Conservation (phyloP, 1,139 yeast genomes). For the Blastobotrys buckinghamii region DNA sequence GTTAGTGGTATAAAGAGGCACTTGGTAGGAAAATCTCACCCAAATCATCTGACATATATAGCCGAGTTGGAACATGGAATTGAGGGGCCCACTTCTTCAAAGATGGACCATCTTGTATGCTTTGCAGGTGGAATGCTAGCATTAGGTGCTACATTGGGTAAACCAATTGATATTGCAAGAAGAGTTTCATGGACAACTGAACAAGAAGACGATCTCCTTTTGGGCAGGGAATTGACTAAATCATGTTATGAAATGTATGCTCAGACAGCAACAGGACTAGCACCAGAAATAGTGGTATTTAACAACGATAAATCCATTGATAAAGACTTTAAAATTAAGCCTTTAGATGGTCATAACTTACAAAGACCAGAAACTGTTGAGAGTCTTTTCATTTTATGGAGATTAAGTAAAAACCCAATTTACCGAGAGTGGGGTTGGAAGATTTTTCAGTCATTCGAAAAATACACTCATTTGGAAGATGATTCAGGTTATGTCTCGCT, state of each 20-base stretch:
- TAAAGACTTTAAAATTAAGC: slow-evolving; percentile 63
- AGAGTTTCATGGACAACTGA: slow-evolving; percentile 40
- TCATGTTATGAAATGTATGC: slow-evolving; percentile 85
- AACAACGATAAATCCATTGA: slow-evolving; percentile 40
- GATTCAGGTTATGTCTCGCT: slow-evolving; percentile 66
- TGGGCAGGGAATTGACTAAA: slow-evolving; percentile 71
- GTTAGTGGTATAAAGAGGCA: slow-evolving; percentile 68
- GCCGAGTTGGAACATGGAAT: slow-evolving; percentile 78
- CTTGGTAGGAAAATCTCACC: slow-evolving; percentile 54
- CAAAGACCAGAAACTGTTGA: slow-evolving; percentile 96
- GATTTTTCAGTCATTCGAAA: slow-evolving; percentile 65
- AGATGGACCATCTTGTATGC: slow-evolving; percentile 94
- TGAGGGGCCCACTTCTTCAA: slow-evolving; percentile 51
- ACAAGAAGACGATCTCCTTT: slow-evolving; percentile 52
- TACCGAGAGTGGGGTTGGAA: slow-evolving; percentile 91
- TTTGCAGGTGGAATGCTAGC: slow-evolving; percentile 89
- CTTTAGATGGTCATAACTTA: slow-evolving; percentile 67
- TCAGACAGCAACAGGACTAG: slow-evolving; percentile 63
- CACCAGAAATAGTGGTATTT: slow-evolving; percentile 88
- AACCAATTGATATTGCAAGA: slow-evolving; percentile 48
- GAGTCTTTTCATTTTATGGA: slow-evolving; percentile 72
- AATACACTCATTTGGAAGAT: slow-evolving; percentile 48
- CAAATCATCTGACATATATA: slow-evolving; percentile 58
- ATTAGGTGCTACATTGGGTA: slow-evolving; percentile 81
- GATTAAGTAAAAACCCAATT: slow-evolving; percentile 73